Conservation (phyloP, 2,329 filamentous ascomycete species). For the Parastagonospora nodorum region DNA sequence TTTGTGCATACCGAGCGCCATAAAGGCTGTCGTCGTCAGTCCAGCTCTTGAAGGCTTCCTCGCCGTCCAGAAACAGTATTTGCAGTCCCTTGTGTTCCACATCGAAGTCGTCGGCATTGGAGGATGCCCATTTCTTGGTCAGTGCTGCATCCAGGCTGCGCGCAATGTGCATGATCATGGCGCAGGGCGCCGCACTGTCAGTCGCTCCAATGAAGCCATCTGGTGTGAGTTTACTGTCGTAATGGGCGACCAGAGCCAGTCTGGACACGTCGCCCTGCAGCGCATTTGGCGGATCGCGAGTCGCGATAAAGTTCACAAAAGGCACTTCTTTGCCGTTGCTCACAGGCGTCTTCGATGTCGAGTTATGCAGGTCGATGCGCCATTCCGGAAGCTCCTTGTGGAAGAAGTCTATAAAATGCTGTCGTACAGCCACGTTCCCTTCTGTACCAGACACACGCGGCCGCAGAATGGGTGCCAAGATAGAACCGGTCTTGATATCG, state of each 20-base stretch:
- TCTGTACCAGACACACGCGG: constrained; percentile 86
- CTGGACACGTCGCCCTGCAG: constrained; percentile 75
- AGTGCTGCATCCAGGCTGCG: constrained; percentile 79
- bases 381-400: constrained; percentile 75
- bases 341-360: constrained; percentile 78
- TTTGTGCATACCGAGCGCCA: constrained; percentile 71
- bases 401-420: constrained; percentile 89
- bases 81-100: constrained; percentile 84
- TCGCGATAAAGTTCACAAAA: constrained; percentile 86
- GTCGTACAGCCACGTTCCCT: constrained; percentile 74
- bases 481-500: constrained; percentile 74
- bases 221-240: constrained; percentile 83
- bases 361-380: constrained; percentile 84
- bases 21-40: constrained; percentile 84
- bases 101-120: constrained; percentile 48
- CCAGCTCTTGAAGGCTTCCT: constrained; percentile 89
- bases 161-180: constrained; percentile 88
- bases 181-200: constrained; percentile 92
- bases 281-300: constrained; percentile 86
- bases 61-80: constrained; percentile 88
- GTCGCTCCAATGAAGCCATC: constrained; percentile 90
- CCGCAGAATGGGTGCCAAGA: constrained; percentile 85
- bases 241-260: constrained; percentile 89
- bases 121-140: constrained; percentile 81
- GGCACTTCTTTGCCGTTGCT: constrained; percentile 75